A percentile compares a stretch with the other conserved stretches of the same genome.
Conservation (phyloP, 257 asterid genomes). For the Rubia yunnanensis region DNA sequence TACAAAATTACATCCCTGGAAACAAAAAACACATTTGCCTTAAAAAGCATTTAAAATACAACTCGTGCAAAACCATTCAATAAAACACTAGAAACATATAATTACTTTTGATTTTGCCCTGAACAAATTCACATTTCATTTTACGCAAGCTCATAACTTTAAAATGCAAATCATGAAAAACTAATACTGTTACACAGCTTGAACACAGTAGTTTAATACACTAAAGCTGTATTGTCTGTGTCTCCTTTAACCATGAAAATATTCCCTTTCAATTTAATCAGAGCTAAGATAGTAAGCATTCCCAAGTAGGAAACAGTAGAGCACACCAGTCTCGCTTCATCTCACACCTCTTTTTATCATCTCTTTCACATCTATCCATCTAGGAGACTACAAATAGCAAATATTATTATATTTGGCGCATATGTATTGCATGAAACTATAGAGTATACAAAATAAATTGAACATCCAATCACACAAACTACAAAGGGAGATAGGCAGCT, state of each 20-base stretch:
- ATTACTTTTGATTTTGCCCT: no score
- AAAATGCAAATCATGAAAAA: neutral
- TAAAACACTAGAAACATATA: no score
- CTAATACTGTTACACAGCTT: neutral
- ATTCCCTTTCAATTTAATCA: neutral
- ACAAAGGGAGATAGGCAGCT: neutral
- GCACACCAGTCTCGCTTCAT: neutral
- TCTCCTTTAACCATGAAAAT: neutral
- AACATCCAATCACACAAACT: neutral
- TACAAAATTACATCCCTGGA: neutral
- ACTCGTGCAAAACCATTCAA: no score
- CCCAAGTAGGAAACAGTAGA: neutral
- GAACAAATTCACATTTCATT: no score
- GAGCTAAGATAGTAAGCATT: neutral
- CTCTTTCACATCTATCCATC: neutral
- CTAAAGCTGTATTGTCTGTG: neutral
- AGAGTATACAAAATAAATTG: no score
- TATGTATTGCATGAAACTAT: neutral
- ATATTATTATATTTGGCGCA: neutral
- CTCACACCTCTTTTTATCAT: neutral
- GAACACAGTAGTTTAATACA: neutral
- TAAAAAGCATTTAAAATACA: neutral
- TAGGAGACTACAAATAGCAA: neutral
- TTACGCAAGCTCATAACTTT: no score
- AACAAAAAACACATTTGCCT: neutral